phyloP scores from a whole-genome alignment of 176 grass and related monocot genomes.

The Otatea glauca region DNA sequence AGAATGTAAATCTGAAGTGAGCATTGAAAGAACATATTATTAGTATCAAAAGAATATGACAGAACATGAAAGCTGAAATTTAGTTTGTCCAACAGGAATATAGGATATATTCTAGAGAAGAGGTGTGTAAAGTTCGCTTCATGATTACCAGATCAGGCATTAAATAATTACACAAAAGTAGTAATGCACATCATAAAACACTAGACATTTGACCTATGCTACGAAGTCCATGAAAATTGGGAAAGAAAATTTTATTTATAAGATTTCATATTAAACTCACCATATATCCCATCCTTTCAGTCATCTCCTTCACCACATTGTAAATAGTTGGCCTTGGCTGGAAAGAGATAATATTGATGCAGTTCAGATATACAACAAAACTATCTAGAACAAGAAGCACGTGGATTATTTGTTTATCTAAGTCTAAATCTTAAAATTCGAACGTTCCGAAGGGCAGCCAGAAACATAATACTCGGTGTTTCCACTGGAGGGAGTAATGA shows the following conservation, averaged over 20 bases:
- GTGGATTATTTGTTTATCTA: constrained; percentile 13
- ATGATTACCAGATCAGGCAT: constrained; percentile 9
- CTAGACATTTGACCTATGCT: constrained; percentile 11
- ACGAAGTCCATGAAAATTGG: neutral
- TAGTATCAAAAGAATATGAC: neutral
- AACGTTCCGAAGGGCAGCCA: constrained; percentile 88
- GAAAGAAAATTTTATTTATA: neutral
- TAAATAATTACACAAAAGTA: constrained; percentile 4
- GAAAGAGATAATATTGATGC: constrained; percentile 27
- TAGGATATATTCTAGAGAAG: constrained; percentile 18
- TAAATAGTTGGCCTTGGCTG: constrained; percentile 93
- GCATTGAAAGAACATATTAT: constrained; percentile 15
- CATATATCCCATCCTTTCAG: constrained; percentile 84
- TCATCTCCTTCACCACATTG: constrained; percentile 82
- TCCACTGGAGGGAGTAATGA: constrained; percentile 69
- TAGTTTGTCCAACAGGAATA: neutral
- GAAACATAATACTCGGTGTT: constrained; percentile 83
- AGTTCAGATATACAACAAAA: constrained; percentile 21
- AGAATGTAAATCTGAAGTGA: constrained; percentile 14
- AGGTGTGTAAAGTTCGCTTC: neutral
- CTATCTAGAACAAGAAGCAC: constrained; percentile 19
- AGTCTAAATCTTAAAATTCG: constrained; percentile 61
- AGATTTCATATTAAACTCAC: constrained; percentile 45
- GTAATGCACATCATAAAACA: constrained; percentile 18
- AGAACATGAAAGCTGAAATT: neutral